Conservation (phyloP, 139 green algal genomes). For the Chlamydomonas eustigma region DNA sequence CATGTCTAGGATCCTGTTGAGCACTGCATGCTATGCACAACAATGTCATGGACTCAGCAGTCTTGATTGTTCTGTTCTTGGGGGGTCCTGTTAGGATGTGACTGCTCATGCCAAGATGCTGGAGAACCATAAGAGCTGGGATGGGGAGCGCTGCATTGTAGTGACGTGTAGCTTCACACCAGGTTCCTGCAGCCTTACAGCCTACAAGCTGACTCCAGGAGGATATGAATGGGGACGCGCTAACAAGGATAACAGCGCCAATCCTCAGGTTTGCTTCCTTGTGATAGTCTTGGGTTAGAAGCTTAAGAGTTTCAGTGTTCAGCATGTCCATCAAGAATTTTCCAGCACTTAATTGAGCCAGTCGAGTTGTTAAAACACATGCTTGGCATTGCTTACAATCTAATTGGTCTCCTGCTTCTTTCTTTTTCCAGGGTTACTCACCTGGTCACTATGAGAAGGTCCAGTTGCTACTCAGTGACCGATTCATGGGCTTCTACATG, state of each 20-base stretch:
- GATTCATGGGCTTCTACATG: conserved; percentile 99
- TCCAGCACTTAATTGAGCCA: too few species aligned
- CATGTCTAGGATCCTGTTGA: conserved; percentile 4
- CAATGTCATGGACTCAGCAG: not conserved
- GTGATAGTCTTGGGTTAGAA: too few species aligned
- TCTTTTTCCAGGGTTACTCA: conserved; percentile 63
- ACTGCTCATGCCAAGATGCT: conserved; percentile 91
- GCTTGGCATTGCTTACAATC: too few species aligned
- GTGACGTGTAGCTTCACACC: conserved; percentile 96
- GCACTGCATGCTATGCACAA: not conserved
- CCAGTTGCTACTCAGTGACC: conserved; percentile 96
- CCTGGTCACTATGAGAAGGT: conserved; percentile 96
- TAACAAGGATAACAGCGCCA: conserved; percentile 83
- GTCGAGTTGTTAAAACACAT: too few species aligned
- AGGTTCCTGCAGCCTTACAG: conserved; percentile 88
- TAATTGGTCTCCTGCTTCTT: conserved; percentile 23
- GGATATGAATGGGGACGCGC: conserved; percentile 85
- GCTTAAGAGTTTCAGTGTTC: too few species aligned
- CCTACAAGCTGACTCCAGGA: conserved; percentile 95
- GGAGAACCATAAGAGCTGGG: conserved; percentile 89
- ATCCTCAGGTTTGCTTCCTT: conserved; percentile 51
- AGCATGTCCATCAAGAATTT: too few species aligned
- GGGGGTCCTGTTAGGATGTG: conserved; percentile 76
- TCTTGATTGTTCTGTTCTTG: not conserved
- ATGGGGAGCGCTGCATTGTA: conserved; percentile 92